A percentile compares a stretch with the other conserved stretches of the same genome.
phyloP scores from a whole-genome alignment of 2,329 filamentous ascomycete genomes.

The Pseudogymnoascus sp. region DNA sequence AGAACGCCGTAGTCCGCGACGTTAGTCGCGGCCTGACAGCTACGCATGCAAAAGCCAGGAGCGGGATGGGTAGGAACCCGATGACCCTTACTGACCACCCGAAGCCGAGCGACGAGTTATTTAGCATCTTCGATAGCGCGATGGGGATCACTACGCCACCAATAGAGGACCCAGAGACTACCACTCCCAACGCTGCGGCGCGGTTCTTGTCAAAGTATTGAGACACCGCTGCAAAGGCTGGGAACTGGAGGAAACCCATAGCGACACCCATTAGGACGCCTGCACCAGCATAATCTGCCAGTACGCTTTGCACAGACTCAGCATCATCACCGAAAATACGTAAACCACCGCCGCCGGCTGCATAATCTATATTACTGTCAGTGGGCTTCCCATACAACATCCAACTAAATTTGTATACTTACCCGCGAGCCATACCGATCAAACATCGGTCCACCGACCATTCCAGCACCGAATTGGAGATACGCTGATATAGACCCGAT shows the following conservation, averaged over 20 bases:
- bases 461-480: slow-evolving; percentile 42
- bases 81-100: slow-evolving; percentile 47
- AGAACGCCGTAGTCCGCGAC: slow-evolving; percentile 25
- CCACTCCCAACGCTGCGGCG: slow-evolving; percentile 37
- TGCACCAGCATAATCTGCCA: slow-evolving; percentile 43
- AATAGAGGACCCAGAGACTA: slow-evolving; percentile 34
- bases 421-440: slow-evolving; percentile 53
- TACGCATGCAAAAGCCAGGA: slow-evolving; percentile 32
- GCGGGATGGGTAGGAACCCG: slow-evolving; percentile 40
- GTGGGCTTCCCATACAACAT: slow-evolving; percentile 27
- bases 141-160: slow-evolving; percentile 52
- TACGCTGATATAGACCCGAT: slow-evolving; percentile 47
- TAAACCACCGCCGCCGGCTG: slow-evolving; percentile 38
- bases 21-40: slow-evolving; percentile 41
- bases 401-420: slow-evolving; percentile 15
- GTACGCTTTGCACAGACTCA: slow-evolving; percentile 44
- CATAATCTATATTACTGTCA: slow-evolving; percentile 20
- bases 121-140: slow-evolving; percentile 45
- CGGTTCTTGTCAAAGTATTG: slow-evolving; percentile 39
- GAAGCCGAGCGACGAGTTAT: slow-evolving; percentile 38
- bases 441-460: slow-evolving; percentile 51
- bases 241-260: slow-evolving; percentile 34
- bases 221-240: slow-evolving; percentile 33
- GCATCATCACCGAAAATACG: slow-evolving; percentile 55
- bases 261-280: slow-evolving; percentile 36